A percentile compares a stretch with the other conserved stretches of the same genome.
These are phyloP conservation scores for Candida methanosorbosa DNA, from an alignment of 805 yeast species.

Conservation along the genomic window DNA sequence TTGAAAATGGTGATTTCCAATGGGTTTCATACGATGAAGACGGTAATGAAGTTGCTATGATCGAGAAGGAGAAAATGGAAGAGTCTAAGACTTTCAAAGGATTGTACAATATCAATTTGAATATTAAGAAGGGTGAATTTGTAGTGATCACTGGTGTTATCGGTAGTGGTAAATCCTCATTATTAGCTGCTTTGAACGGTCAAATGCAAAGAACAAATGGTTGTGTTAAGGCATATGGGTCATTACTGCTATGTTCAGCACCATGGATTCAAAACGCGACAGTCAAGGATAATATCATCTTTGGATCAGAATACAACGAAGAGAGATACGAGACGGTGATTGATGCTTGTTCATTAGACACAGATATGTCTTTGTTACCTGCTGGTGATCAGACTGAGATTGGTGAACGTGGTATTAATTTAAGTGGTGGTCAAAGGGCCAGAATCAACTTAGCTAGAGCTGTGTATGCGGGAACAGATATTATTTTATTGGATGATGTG, in stretches of 20 bases:
- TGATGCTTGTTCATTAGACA: constrained; percentile 55
- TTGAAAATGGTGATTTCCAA: constrained; percentile 47
- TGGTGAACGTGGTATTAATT: constrained; percentile 79
- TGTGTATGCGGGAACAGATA: constrained; percentile 60
- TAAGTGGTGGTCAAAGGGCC: constrained; percentile 87
- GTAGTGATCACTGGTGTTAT: constrained; percentile 71
- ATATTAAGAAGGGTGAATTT: constrained; percentile 56
- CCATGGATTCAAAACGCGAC: constrained; percentile 90
- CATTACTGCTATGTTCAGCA: constrained; percentile 30
- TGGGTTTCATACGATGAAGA: constrained; percentile 45
- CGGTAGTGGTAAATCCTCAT: constrained; percentile 76
- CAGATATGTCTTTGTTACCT: constrained; percentile 58
- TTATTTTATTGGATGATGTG: constrained; percentile 68
- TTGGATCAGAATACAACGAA: constrained; percentile 45
- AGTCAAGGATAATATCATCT: constrained; percentile 62
- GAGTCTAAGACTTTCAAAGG: constrained; percentile 26
- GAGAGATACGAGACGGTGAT: constrained; percentile 44
- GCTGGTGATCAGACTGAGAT: constrained; percentile 75
- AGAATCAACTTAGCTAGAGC: constrained; percentile 74
- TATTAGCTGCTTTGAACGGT: constrained; percentile 63
- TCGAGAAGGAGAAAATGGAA: neutral
- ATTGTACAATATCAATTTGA: constrained; percentile 40
- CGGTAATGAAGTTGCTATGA: constrained; percentile 1
- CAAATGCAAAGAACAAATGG: constrained; percentile 53
- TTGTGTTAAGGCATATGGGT: constrained; percentile 42